Conservation (phyloP, 78 protist species). For the Dictyostelium intermedium region DNA sequence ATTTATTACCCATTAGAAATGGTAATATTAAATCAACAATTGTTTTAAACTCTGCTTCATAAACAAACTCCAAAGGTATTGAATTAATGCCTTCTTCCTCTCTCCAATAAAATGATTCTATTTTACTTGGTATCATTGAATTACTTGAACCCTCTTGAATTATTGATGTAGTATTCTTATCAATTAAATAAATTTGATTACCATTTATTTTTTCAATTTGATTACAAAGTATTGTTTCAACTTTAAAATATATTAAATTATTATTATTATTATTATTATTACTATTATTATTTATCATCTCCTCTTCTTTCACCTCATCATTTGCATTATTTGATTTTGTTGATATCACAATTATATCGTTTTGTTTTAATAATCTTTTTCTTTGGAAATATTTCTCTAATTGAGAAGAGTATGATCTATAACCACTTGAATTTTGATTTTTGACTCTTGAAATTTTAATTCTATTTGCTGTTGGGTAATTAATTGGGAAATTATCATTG, state of each 20-base stretch:
- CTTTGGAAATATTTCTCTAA: slow-evolving; percentile 8
- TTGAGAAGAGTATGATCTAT: slow-evolving; percentile 31
- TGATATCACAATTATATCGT: slow-evolving; percentile 35
- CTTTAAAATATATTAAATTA: slow-evolving; percentile 20
- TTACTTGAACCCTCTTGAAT: slow-evolving; percentile 76
- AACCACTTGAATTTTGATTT: slow-evolving; percentile 41
- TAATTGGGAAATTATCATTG: background rate
- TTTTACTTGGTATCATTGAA: slow-evolving; percentile 43
- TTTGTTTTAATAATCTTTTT: slow-evolving; percentile 21
- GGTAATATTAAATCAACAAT: slow-evolving; percentile 22
- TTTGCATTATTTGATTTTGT: background rate
- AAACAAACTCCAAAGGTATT: background rate
- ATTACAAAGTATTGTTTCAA: background rate
- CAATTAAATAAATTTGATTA: slow-evolving; percentile 20
- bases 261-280: background rate
- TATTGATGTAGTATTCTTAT: slow-evolving; percentile 22
- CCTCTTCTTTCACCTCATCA: background rate
- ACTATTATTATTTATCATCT: background rate
- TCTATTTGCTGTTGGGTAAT: slow-evolving; percentile 41
- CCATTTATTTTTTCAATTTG: background rate
- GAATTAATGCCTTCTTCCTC: background rate
- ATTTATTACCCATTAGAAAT: background rate
- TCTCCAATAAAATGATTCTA: slow-evolving; percentile 15
- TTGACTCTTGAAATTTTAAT: slow-evolving; percentile 53
- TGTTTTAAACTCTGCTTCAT: slow-evolving; percentile 9